Evolutionary conservation across 2,329 filamentous ascomycete genomes (phyloP).

Genomic region (Penicillium brasilianum): DNA sequence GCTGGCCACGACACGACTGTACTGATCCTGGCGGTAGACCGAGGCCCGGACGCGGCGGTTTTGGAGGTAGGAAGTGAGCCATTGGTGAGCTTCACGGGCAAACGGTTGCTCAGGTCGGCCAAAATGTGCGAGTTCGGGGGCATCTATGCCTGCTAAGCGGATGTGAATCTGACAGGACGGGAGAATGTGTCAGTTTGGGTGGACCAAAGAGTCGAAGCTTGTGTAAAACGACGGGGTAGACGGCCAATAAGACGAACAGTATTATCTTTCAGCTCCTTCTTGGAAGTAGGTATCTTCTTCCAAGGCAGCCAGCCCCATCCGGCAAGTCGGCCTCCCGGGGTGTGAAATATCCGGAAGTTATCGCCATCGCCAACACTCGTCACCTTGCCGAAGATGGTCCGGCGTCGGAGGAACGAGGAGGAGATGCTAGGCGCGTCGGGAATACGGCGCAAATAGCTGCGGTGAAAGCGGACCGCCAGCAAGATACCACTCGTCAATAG

Average conservation of each 20-base stretch:
- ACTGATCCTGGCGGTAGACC: slow-evolving; percentile 86
- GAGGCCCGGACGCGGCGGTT: slow-evolving; percentile 78
- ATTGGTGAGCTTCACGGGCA: slow-evolving; percentile 77
- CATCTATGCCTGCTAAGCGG: slow-evolving; percentile 88
- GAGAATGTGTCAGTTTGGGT: neutral
- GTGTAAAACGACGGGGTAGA: slow-evolving; percentile 8
- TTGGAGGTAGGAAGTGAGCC: slow-evolving; percentile 75
- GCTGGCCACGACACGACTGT: slow-evolving; percentile 85
- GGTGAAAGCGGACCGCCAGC: slow-evolving; percentile 42
- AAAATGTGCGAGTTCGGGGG: slow-evolving; percentile 91
- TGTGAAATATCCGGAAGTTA: slow-evolving; percentile 93
- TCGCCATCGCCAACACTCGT: slow-evolving; percentile 97
- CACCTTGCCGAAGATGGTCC: slow-evolving; percentile 81
- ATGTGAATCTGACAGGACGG: slow-evolving; percentile 69
- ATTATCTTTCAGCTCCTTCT: slow-evolving; percentile 71
- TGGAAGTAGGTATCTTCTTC: slow-evolving; percentile 71
- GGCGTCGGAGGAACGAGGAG: slow-evolving; percentile 72
- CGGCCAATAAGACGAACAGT: slow-evolving; percentile 63
- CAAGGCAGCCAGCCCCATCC: slow-evolving; percentile 91
- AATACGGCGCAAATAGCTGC: slow-evolving; percentile 76
- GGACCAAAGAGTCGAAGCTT: neutral
- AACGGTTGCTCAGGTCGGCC: slow-evolving; percentile 85
- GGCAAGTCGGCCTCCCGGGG: slow-evolving; percentile 81
- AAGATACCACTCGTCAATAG: slow-evolving; percentile 48
- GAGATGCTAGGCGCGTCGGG: slow-evolving; percentile 77